Evolutionary conservation across 2,329 filamentous ascomycete genomes (phyloP).

Genomic region (Penicillium hesseltinei): DNA sequence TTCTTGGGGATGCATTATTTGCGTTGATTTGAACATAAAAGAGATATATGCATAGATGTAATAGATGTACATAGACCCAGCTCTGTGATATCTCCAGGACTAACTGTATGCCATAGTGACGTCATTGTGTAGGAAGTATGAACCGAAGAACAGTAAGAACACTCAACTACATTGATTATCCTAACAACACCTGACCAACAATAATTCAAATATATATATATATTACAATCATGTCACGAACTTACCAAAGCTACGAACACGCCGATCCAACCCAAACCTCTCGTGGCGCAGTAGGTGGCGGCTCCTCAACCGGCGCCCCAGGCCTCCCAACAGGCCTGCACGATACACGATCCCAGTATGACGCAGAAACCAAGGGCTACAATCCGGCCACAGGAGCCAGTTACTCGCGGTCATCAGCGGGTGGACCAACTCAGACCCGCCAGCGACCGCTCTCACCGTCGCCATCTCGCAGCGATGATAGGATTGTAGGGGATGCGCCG

Average conservation of each 20-base stretch:
- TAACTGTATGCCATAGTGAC: neutral
- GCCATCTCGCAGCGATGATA: slow-evolving; percentile 19
- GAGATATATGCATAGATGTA: neutral
- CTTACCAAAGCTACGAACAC: slow-evolving; percentile 5
- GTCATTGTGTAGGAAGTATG: neutral
- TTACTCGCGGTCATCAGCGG: slow-evolving; percentile 15
- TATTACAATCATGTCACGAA: neutral
- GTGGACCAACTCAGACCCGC: slow-evolving; percentile 6
- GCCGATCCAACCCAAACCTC: slow-evolving; percentile 2
- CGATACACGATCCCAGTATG: slow-evolving; percentile 19
- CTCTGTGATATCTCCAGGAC: neutral
- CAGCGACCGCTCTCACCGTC: slow-evolving; percentile 9
- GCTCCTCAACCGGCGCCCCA: slow-evolving; percentile 31
- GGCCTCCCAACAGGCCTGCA: slow-evolving; percentile 20
- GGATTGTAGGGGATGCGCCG: slow-evolving; percentile 13
- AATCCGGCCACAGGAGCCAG: slow-evolving; percentile 29
- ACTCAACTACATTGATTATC: neutral
- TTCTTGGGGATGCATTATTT: neutral
- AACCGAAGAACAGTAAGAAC: neutral
- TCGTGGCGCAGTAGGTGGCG: slow-evolving; percentile 16
- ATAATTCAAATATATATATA: neutral
- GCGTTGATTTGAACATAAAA: neutral
- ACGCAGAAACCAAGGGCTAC: slow-evolving; percentile 18
- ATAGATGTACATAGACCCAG: too few species aligned
- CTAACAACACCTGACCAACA: neutral